Percentiles rank a stretch among this genome's conserved stretches.
phyloP scores from a whole-genome alignment of 1,139 yeast species.

The Williopsis jadinii region DNA sequence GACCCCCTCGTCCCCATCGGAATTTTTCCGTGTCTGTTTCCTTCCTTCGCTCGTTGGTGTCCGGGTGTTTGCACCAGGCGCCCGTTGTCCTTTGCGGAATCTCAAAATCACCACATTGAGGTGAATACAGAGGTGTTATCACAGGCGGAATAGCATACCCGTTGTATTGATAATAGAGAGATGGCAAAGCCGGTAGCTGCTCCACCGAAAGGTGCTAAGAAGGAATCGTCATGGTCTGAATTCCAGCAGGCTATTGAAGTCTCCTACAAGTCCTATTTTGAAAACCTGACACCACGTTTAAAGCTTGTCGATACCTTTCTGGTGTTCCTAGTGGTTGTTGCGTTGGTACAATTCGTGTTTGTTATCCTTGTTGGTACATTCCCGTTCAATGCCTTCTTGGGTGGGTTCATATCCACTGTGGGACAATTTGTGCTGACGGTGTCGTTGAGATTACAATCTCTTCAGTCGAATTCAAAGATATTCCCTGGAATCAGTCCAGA shows the following conservation, averaged over 20 bases:
- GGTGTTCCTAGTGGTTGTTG: constrained; percentile 65
- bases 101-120: too few relatives aligned
- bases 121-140: too few relatives aligned
- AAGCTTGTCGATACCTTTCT: constrained; percentile 74
- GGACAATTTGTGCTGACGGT: constrained; percentile 92
- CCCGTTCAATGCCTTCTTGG: constrained; percentile 95
- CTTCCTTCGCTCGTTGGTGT: too few relatives aligned
- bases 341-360: constrained; percentile 71
- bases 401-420: constrained; percentile 88
- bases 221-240: constrained; percentile 25
- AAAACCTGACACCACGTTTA: constrained; percentile 30
- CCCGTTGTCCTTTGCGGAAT: too few relatives aligned
- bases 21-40: too few relatives aligned
- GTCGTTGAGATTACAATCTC: constrained; percentile 68
- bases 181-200: not conserved
- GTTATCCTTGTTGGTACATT: constrained; percentile 75
- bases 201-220: not conserved
- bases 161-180: too few relatives aligned
- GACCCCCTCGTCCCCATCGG: too few relatives aligned
- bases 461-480: constrained; percentile 31
- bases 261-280: constrained; percentile 33
- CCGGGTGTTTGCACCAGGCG: too few relatives aligned
- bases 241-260: constrained; percentile 37
- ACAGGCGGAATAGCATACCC: too few relatives aligned
- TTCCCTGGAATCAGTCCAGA: constrained; percentile 56